phyloP scores from a whole-genome alignment of 2,329 filamentous ascomycete genomes.

The Fusarium lyarnte region DNA sequence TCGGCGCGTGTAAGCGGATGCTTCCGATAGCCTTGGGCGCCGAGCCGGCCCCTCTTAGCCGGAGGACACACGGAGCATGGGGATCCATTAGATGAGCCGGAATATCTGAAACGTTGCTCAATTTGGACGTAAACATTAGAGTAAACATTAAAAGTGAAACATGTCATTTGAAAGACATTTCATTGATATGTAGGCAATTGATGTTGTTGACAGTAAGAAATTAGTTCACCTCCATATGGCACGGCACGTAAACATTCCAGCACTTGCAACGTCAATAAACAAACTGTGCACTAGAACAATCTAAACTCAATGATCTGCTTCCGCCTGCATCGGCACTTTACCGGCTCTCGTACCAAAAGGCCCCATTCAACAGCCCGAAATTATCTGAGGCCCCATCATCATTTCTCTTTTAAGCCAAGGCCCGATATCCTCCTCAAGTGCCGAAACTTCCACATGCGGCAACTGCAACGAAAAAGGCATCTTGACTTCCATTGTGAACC shows the following conservation, averaged over 20 bases:
- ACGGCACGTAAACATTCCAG: background rate
- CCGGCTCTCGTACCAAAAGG: background rate
- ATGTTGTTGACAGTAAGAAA: background rate
- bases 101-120: background rate
- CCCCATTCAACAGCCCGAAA: slow-evolving; percentile 4
- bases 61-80: slow-evolving; percentile 1
- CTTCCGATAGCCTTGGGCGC: slow-evolving; percentile 5
- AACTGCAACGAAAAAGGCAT: slow-evolving; percentile 16
- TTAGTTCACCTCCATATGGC: background rate
- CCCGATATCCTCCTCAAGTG: background rate
- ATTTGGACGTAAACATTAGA: background rate
- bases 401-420: slow-evolving; percentile 11
- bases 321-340: slow-evolving; percentile 14
- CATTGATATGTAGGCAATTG: background rate
- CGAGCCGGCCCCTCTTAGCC: slow-evolving; percentile 30
- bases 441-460: slow-evolving; percentile 19
- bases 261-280: background rate
- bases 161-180: background rate
- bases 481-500: background rate
- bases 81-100: background rate
- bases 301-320: slow-evolving; percentile 6
- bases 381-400: background rate
- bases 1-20: slow-evolving; percentile 16
- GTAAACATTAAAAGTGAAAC: background rate
- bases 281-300: background rate